These are phyloP conservation scores for Catharanthus roseus DNA, from an alignment of 257 asterid species.

Conservation along the genomic window DNA sequence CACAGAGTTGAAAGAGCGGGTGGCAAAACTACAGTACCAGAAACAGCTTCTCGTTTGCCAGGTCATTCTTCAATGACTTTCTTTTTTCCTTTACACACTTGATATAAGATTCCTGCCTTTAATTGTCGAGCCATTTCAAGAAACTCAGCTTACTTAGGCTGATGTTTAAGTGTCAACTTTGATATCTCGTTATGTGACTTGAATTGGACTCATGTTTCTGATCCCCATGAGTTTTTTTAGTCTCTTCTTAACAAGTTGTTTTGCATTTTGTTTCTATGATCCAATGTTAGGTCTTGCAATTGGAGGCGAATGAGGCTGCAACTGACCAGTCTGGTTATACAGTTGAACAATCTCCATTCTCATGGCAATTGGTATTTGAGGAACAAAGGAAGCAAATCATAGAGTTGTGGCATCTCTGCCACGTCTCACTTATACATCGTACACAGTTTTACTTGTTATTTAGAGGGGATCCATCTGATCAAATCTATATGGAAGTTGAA, in stretches of 20 bases:
- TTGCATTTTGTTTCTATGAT: neutral
- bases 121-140: neutral
- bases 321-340: conserved; percentile 56
- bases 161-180: too few relatives aligned
- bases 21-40: conserved; percentile 93
- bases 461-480: conserved; percentile 77
- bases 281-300: conserved; percentile 63
- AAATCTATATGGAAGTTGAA: conserved; percentile 92
- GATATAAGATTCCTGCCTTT: neutral
- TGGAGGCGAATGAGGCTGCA: conserved; percentile 65
- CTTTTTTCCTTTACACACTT: conserved; percentile 2
- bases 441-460: conserved; percentile 80
- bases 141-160: too few relatives aligned
- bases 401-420: conserved; percentile 97
- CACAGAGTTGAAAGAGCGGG: conserved; percentile 88
- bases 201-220: neutral
- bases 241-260: neutral
- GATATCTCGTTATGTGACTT: neutral
- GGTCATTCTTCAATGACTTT: conserved; percentile 34
- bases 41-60: conserved; percentile 96
- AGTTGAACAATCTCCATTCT: conserved; percentile 40
- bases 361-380: conserved; percentile 67
- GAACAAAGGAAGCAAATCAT: conserved; percentile 78
- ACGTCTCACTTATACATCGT: conserved; percentile 81
- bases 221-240: neutral